Conservation (phyloP, 2,329 filamentous ascomycete genomes). For the Dothideomycetes sp. region DNA sequence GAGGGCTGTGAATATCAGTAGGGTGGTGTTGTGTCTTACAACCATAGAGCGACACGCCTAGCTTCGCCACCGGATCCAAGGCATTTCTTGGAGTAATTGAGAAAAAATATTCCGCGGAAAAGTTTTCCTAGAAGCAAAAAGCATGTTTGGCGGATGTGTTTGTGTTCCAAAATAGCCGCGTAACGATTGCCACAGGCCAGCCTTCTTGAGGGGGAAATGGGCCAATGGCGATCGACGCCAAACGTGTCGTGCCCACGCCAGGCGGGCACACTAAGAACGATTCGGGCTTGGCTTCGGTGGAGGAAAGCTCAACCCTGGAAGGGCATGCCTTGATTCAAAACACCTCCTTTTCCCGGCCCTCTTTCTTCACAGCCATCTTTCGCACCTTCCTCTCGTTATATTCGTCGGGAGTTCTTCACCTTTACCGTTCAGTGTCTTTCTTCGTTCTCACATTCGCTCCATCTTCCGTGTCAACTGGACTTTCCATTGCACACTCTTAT, state of each 20-base stretch:
- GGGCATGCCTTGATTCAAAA: constrained; percentile 6
- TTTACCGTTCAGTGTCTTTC: neutral
- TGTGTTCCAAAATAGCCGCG: constrained; percentile 9
- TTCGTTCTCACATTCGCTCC: constrained; percentile 11
- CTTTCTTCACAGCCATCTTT: constrained; percentile 8
- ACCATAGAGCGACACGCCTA: neutral
- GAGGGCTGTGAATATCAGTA: constrained; percentile 4
- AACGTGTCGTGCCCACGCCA: neutral
- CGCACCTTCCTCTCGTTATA: constrained; percentile 12
- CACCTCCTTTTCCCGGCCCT: constrained; percentile 7
- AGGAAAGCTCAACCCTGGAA: constrained; percentile 4
- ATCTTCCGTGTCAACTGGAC: constrained; percentile 10
- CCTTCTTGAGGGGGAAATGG: neutral
- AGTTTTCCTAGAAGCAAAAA: neutral
- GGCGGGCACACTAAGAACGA: constrained; percentile 8
- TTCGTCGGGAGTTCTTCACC: neutral
- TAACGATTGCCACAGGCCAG: constrained; percentile 10
- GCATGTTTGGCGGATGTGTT: constrained; percentile 9
- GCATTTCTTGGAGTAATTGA: neutral
- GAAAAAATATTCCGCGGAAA: constrained; percentile 10
- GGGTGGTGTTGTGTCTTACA: too few species aligned
- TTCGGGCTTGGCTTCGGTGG: constrained; percentile 2
- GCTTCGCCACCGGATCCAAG: constrained; percentile 8
- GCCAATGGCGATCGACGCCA: neutral
- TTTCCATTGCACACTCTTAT: constrained; percentile 13